Base-by-base conservation (phyloP, 2,329 filamentous ascomycete species). In the Myriangium duriaei region DNA sequence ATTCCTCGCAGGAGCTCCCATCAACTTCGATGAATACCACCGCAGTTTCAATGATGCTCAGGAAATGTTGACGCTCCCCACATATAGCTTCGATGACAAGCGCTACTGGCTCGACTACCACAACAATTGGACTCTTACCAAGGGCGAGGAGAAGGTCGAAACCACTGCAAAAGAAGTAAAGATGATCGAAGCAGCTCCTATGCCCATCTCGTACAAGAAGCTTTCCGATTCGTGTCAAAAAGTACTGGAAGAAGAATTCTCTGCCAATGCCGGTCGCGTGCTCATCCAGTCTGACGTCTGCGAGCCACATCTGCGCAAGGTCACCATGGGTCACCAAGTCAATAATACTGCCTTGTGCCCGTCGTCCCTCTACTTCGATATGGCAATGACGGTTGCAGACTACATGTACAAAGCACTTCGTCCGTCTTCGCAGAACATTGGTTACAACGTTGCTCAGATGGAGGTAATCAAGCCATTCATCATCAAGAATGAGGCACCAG, bases 11-110 rank as follows among this genome's bases (percentile, higher is more conserved):
- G 80, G 79, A 28, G 60, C 81, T 5, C 62, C 68, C 30, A 63
- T 87, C 41, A 67, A 79, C 52, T 87, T 81, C 71, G 71, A 76
- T 42, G 80, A 84, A 57, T 81, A 72, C 51, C 75, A 81, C 56
- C 63, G 67, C 30, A 67, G 74, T 37, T 80, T 76, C 53, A 69
- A 73, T 47, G 53, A 61, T 26, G 65, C 66, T 1, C 68, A 77
- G 30, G 63, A 70, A 30, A 61, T 83, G 11, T 59, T 81, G n/a
- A 62, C 71, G n/a, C 60, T 85, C 3, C 79, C 79, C 2, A 67
- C 69, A 0, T 85, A 84, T 52, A 67, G 67, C 0, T 85, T 77
- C 53, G 76, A 84, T 53, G 62, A 72, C 45, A 82, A 83, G 64
- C 74, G 72, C 47, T 82, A 83, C 57, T 81, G 77, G 77, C 67